These are phyloP conservation scores for Rhodotorula kratochvilovae DNA, from an alignment of 768 basidiomycete genomes.

Conservation along the genomic window DNA sequence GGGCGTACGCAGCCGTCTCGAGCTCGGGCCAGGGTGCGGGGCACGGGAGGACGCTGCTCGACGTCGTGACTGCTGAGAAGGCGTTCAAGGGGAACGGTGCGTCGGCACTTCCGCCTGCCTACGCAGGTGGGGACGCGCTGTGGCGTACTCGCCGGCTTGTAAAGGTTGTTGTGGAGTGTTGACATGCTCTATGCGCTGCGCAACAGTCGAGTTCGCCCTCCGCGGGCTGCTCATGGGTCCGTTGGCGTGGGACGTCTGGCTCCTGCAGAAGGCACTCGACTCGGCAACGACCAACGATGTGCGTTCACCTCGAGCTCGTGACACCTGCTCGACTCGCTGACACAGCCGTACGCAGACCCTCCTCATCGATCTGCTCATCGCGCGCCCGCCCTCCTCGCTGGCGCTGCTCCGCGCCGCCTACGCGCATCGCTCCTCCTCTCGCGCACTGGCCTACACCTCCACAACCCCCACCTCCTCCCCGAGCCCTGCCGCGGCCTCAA, in stretches of 20 bases:
- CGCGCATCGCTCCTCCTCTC: slow-evolving; percentile 1
- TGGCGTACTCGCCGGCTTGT: no score
- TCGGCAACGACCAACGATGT: slow-evolving; percentile 24
- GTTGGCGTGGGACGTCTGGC: slow-evolving; percentile 28
- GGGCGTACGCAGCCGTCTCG: slow-evolving; percentile 7
- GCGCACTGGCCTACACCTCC: not conserved
- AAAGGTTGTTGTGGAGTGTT: no score
- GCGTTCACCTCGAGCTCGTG: not conserved
- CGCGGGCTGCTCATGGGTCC: slow-evolving; percentile 28
- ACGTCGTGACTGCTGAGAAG: slow-evolving; percentile 13
- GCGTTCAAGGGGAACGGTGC: slow-evolving; percentile 29
- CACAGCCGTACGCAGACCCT: slow-evolving; percentile 11
- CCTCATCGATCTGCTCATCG: slow-evolving; percentile 32
- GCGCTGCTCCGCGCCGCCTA: slow-evolving; percentile 31
- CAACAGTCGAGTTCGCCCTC: slow-evolving; percentile 28
- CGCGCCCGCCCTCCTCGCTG: slow-evolving; percentile 22
- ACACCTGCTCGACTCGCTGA: not conserved
- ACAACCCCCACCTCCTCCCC: not conserved
- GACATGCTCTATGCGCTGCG: no score
- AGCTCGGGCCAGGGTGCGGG: not conserved
- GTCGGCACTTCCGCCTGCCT: not conserved
- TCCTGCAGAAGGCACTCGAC: slow-evolving; percentile 25
- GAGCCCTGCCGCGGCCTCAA: not conserved
- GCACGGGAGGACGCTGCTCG: slow-evolving; percentile 10
- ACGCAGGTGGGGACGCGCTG: not conserved